Evolutionary conservation across 805 yeast genomes (phyloP), one percentile per base, ranked within the genome.

Genomic region (Kuraishia piskuri): DNA sequence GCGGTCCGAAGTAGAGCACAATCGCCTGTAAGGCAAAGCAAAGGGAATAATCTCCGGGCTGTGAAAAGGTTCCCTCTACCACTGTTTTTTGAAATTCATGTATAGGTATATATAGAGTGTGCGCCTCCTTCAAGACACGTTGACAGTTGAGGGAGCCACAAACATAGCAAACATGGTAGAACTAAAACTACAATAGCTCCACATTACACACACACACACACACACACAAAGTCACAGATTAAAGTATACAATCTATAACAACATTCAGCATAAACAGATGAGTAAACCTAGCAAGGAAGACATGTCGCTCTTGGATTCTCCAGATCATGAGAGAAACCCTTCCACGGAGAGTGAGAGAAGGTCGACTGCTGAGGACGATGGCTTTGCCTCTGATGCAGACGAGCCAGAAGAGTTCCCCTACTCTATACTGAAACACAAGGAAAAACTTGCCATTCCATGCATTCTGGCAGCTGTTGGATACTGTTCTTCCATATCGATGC

Each of bases 401-500:
- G 40, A 31, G 14, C 17, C 40, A 31, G 40, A 31, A 31, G 40
- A 31, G 9, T 31, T 31, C 40, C 40, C 40, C 14, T 31, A 31
- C 17, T 31, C 40, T 3, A 74, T 83, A 6, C 69, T 80, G 40
- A 67, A 71, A 0, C 54, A 60, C 3, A 55, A 54, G 2, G 85
- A 82, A 50, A 74, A 75, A 57, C 53, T 62, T 20, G 40, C 73
- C 4, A 58, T 83, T 36, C 76, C 73, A 1, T 56, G 58, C 5
- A 67, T 69, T 26, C 74, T 73, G 55, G 78, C 76, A 1, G 57
- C 70, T 3, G 68, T 79, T 1, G 87, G 88, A 0, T 67, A 82
- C 46, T 83, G 86, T 72, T 87, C 95, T 1, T 73, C 89, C 0
- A 70, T 85, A 1, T 82, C 89, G 2, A 76, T 80, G 46, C 84